A percentile compares a stretch with the other conserved stretches of the same genome.
These are phyloP conservation scores for Rhizophagus prolifer DNA, from an alignment of 192 early-diverging fungal genomes.

Conservation along the genomic window DNA sequence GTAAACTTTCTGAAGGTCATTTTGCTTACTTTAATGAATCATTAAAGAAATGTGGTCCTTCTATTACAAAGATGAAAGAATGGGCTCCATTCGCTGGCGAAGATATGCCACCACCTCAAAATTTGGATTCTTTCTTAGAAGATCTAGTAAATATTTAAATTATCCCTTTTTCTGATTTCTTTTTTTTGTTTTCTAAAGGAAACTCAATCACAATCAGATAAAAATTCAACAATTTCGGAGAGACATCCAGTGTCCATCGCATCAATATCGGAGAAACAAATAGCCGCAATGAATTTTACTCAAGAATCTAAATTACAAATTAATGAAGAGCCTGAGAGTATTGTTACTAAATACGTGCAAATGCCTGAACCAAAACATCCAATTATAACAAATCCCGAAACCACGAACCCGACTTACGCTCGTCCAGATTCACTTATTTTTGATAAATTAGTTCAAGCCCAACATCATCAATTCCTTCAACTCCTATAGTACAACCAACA, in stretches of 20 bases:
- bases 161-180: no score
- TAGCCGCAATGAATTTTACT: conserved; percentile 2
- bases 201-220: not conserved
- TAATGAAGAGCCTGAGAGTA: not conserved
- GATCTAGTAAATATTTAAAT: not conserved
- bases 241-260: not conserved
- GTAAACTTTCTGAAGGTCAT: conserved; percentile 38
- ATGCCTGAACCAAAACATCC: not conserved
- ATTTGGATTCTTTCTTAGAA: conserved; percentile 11
- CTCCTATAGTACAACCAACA: not conserved
- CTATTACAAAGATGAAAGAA: conserved; percentile 46
- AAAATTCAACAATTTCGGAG: not conserved
- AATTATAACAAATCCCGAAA: not conserved
- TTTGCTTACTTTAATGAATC: conserved; percentile 40
- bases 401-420: not conserved
- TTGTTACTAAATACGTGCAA: not conserved
- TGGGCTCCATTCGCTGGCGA: conserved; percentile 44
- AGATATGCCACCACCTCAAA: conserved; percentile 39
- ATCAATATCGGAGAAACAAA: conserved; percentile 12
- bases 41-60: conserved; percentile 40
- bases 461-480: not conserved
- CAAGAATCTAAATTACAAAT: not conserved
- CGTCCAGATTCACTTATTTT: not conserved
- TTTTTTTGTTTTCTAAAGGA: not conserved
- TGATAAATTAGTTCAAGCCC: not conserved